Evolutionary conservation across 805 yeast species (phyloP).

Genomic region (Pichia kluyveri): DNA sequence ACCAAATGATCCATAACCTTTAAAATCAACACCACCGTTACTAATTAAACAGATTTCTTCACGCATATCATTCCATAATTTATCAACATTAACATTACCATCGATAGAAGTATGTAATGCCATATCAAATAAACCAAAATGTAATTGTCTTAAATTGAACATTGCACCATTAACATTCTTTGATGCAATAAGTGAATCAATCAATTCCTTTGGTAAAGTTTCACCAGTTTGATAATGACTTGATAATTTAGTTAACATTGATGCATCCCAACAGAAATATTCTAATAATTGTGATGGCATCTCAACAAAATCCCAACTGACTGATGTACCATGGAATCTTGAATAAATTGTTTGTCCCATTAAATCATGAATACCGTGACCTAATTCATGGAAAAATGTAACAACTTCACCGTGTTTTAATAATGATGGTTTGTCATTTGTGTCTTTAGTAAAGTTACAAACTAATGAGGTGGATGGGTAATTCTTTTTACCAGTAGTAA

Average conservation of each 20-base stretch:
- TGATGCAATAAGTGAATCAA: conserved; percentile 49
- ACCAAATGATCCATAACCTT: conserved; percentile 69
- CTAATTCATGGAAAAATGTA: conserved; percentile 83
- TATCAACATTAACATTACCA: conserved; percentile 42
- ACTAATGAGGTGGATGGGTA: conserved; percentile 73
- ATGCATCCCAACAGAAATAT: conserved; percentile 76
- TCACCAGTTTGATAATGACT: conserved; percentile 54
- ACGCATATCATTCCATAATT: conserved; percentile 59
- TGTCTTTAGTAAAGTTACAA: conserved; percentile 76
- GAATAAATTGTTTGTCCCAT: conserved; percentile 57
- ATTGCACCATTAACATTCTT: conserved; percentile 74
- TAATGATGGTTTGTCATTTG: conserved; percentile 59
- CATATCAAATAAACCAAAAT: conserved; percentile 74
- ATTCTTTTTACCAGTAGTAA: conserved; percentile 36
- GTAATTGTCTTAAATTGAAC: conserved; percentile 64
- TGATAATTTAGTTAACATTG: conserved; percentile 49
- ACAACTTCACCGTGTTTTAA: conserved; percentile 71
- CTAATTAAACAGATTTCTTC: conserved; percentile 52
- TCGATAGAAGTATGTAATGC: conserved; percentile 44
- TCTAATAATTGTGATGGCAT: conserved; percentile 88
- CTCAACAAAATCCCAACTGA: conserved; percentile 82
- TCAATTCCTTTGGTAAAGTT: conserved; percentile 45
- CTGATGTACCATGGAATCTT: conserved; percentile 68
- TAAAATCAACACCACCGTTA: conserved; percentile 45
- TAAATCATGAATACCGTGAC: conserved; percentile 79